phyloP scores from a whole-genome alignment of 352 stramenopile genomes.

The Phytophthora rubi region DNA sequence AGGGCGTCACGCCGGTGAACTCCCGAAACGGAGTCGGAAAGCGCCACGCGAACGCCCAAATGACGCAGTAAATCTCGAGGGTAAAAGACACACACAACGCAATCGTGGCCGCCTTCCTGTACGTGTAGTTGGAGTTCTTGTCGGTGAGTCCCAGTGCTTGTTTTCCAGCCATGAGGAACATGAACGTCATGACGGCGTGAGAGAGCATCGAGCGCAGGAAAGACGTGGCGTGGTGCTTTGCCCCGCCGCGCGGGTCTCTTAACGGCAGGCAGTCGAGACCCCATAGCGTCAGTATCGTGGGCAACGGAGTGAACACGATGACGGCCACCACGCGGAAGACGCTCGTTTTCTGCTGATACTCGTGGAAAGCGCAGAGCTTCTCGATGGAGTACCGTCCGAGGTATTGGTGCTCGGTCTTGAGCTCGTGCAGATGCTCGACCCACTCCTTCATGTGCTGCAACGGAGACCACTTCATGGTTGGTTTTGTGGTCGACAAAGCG shows the following conservation, averaged over 20 bases:
- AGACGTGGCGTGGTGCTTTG: neutral
- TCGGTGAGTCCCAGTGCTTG: constrained; percentile 11
- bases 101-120: constrained; percentile 9
- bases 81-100: constrained; percentile 12
- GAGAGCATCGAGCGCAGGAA: constrained; percentile 17
- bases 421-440: neutral
- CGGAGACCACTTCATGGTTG: neutral
- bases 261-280: constrained; percentile 12
- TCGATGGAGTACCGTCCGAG: constrained; percentile 32
- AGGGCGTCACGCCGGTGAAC: constrained; percentile 4
- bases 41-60: constrained; percentile 14
- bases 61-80: constrained; percentile 17
- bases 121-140: constrained; percentile 18
- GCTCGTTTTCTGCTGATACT: constrained; percentile 23
- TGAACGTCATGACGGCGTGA: constrained; percentile 11
- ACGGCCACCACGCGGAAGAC: constrained; percentile 17
- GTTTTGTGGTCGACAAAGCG: neutral
- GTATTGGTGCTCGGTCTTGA: constrained; percentile 21
- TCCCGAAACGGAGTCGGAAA: constrained; percentile 23
- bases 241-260: neutral
- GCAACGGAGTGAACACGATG: constrained; percentile 19
- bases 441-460: neutral
- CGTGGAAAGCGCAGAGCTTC: constrained; percentile 30
- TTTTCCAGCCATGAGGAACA: constrained; percentile 12
- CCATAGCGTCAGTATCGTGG: constrained; percentile 12